phyloP scores from a whole-genome alignment of 805 yeast species.

The Metschnikowia arizonensis region DNA sequence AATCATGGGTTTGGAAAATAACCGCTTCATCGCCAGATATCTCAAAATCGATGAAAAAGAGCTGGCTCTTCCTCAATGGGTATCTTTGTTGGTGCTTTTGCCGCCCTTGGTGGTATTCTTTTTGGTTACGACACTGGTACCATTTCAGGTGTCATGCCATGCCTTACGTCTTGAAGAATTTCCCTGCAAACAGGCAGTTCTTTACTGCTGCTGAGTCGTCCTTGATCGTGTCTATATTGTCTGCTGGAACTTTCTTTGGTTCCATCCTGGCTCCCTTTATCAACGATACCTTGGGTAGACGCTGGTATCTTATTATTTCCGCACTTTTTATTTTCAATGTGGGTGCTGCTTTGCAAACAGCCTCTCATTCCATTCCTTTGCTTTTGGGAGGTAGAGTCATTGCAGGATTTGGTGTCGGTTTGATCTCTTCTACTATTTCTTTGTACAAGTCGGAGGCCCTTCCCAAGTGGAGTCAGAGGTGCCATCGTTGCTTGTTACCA shows the following conservation, averaged over 20 bases:
- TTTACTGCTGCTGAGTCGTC: conserved; percentile 23
- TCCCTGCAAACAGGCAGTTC: conserved; percentile 19
- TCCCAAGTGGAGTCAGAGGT: conserved; percentile 44
- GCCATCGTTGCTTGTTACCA: conserved; percentile 40
- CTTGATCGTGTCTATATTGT: conserved; percentile 29
- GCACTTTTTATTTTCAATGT: conserved; percentile 33
- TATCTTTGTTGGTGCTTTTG: conserved; percentile 37
- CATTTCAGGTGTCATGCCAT: conserved; percentile 41
- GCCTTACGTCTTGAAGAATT: conserved; percentile 31
- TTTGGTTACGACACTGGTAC: conserved; percentile 44
- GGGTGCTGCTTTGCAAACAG: conserved; percentile 38
- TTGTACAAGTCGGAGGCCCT: conserved; percentile 39
- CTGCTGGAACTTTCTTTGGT: conserved; percentile 43
- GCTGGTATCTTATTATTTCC: conserved; percentile 34
- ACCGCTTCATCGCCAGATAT: conserved; percentile 27
- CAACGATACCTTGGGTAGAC: conserved; percentile 38
- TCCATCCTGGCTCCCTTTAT: conserved; percentile 34
- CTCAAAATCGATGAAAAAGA: conserved; percentile 44
- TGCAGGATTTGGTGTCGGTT: conserved; percentile 42
- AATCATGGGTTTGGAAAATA: conserved; percentile 39
- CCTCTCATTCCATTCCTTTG: conserved; percentile 31
- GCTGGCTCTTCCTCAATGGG: conserved; percentile 44
- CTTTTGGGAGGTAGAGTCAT: conserved; percentile 37
- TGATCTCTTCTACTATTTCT: conserved; percentile 38
- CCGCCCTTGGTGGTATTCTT: conserved; percentile 41